These are phyloP conservation scores for Russula sp. DNA, from an alignment of 768 basidiomycete genomes.

Conservation along the genomic window DNA sequence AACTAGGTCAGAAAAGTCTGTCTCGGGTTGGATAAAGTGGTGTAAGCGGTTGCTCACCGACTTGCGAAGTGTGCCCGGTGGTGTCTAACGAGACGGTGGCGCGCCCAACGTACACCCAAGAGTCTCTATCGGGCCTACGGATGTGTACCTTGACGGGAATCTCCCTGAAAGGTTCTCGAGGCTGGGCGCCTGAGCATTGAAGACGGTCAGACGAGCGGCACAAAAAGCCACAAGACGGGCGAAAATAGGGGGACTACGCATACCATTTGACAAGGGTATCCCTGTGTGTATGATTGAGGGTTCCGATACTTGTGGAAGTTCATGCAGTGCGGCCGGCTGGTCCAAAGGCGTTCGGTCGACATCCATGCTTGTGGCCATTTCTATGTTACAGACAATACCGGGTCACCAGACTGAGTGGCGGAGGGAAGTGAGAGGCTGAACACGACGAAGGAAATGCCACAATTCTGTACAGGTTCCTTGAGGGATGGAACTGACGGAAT, in stretches of 20 bases:
- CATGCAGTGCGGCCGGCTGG: conserved; percentile 3
- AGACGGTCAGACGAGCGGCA: neutral
- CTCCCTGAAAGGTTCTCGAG: conserved; percentile 62
- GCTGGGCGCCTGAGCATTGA: conserved; percentile 7
- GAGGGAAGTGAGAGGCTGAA: neutral
- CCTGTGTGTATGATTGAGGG: neutral
- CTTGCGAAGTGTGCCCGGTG: conserved; percentile 68
- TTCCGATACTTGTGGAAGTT: conserved; percentile 11
- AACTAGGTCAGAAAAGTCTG: neutral
- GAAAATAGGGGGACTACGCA: neutral
- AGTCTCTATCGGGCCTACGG: conserved; percentile 68
- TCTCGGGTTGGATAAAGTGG: neutral
- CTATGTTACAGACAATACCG: neutral
- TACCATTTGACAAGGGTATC: conserved; percentile 13
- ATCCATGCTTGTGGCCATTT: conserved; percentile 23
- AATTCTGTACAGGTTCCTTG: neutral
- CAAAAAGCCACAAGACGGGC: neutral
- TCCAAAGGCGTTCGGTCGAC: conserved; percentile 12
- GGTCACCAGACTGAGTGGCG: neutral
- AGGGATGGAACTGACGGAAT: neutral
- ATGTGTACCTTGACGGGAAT: conserved; percentile 84
- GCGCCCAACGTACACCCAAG: conserved; percentile 78
- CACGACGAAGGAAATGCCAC: neutral
- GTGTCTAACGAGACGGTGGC: conserved; percentile 72
- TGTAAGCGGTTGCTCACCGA: conserved; percentile 47